These are phyloP conservation scores for Aspergillus tamarii DNA, from an alignment of 2,329 filamentous ascomycete genomes.

Conservation along the genomic window DNA sequence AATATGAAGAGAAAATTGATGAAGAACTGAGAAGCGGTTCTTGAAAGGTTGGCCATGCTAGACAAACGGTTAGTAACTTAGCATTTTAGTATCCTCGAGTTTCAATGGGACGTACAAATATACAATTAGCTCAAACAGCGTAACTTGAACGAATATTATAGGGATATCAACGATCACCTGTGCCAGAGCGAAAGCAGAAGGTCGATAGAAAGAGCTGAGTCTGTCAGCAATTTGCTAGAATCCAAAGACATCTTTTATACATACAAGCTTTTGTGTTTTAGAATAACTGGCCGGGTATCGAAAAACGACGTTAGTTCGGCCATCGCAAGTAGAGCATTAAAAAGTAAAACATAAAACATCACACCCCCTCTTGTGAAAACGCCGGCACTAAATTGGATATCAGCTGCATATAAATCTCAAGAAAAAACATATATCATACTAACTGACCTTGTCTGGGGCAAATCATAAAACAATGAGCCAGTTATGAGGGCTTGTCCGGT, in stretches of 20 bases:
- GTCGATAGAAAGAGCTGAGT: constrained; percentile 63
- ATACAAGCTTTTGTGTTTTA: constrained; percentile 70
- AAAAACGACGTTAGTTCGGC: constrained; percentile 66
- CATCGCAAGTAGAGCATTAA: constrained; percentile 65
- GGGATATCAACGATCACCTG: constrained; percentile 63
- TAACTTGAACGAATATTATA: constrained; percentile 60
- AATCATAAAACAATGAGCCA: constrained; percentile 57
- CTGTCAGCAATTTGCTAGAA: constrained; percentile 13
- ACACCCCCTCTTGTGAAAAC: constrained; percentile 64
- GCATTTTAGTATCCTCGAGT: too few species aligned
- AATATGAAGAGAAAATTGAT: constrained; percentile 61
- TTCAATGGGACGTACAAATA: constrained; percentile 52
- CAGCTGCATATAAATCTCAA: background rate
- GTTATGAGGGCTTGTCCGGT: constrained; percentile 51
- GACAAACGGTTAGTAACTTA: constrained; percentile 10
- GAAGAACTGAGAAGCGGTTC: constrained; percentile 65
- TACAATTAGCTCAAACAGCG: constrained; percentile 63
- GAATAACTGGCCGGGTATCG: constrained; percentile 64
- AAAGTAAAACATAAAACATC: constrained; percentile 65
- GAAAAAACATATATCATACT: background rate
- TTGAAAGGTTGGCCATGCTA: constrained; percentile 58
- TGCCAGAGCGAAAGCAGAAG: constrained; percentile 61
- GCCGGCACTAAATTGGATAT: constrained; percentile 44
- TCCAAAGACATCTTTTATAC: constrained; percentile 11
- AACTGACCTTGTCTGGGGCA: constrained; percentile 51